These are phyloP conservation scores for Inga laurina DNA, from an alignment of 306 rosid species.

Conservation along the genomic window DNA sequence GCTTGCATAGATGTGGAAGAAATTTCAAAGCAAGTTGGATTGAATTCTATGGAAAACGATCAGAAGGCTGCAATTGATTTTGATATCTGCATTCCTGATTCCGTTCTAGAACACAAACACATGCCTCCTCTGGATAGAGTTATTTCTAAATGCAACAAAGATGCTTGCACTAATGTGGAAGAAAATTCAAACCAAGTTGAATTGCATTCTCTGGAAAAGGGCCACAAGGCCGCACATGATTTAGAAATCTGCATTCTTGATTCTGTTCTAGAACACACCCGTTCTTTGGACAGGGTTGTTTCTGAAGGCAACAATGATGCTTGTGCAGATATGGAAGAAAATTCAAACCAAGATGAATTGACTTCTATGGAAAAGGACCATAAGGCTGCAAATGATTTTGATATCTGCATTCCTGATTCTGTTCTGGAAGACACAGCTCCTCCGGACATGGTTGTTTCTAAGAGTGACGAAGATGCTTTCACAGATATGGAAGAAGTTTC, in stretches of 20 bases:
- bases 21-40: slow-evolving; percentile 28
- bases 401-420: slow-evolving; percentile 41
- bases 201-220: slow-evolving; percentile 33
- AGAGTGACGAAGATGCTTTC: slow-evolving; percentile 36
- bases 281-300: slow-evolving; percentile 38
- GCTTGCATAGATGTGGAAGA: slow-evolving; percentile 31
- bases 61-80: slow-evolving; percentile 33
- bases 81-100: slow-evolving; percentile 36
- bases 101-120: slow-evolving; percentile 42
- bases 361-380: slow-evolving; percentile 38
- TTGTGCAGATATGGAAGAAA: slow-evolving; percentile 30
- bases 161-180: slow-evolving; percentile 27
- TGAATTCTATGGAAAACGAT: slow-evolving; percentile 36
- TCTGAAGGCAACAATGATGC: slow-evolving; percentile 38
- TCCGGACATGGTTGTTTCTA: slow-evolving; percentile 31
- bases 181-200: slow-evolving; percentile 33
- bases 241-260: slow-evolving; percentile 36
- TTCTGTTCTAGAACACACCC: slow-evolving; percentile 38
- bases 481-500: slow-evolving; percentile 30
- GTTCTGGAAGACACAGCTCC: slow-evolving; percentile 38
- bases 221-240: neutral
- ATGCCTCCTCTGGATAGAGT: slow-evolving; percentile 31
- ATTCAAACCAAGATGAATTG: slow-evolving; percentile 27
- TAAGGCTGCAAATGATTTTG: slow-evolving; percentile 35
- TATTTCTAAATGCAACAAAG: slow-evolving; percentile 41